Base-by-base conservation (phyloP, 2,329 filamentous ascomycete genomes). In the Monilinia fructicola region DNA sequence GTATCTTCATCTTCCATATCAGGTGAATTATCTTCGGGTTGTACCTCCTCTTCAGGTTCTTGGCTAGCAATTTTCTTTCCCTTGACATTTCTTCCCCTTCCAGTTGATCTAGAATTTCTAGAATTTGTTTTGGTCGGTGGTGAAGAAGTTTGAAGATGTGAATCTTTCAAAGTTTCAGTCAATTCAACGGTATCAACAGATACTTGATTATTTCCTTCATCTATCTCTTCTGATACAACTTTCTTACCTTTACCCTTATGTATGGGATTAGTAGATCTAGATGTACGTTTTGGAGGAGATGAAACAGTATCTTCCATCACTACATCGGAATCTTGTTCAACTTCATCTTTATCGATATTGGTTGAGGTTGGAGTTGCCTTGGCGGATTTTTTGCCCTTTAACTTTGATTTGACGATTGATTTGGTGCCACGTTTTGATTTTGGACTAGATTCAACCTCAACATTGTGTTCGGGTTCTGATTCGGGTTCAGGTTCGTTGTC, bases 1-100 rank as follows among this genome's bases (percentile, higher is more conserved):
- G 23, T 35, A 23, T 68, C 67, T 10, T 61, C 68, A 31, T 68
- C 68, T 16, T 40, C 61, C 31, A 35, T 7, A 6, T 6, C 28
- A 3, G 5, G 31, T 35, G 31, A 35, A 6, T 35, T 35, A 35
- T 35, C 31, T 35, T 35, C 5, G 31, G 9, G 31, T 35, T 35
- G 31, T 35, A 35, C 42, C 74, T 78, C 76, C 56, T 77, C 75
- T 76, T 67, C 65, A 10, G 62, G 60, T 50, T 68, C 69, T 23
- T 44, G 4, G 42, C 42, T 52, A 35, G 35, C 23, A n/a, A 16
- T 46, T 42, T 40, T 50, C 26, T 50, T 44, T 21, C 42, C 46
- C 18, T 31, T 28, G 18, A 14, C 2, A 40, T 31, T 52, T 40
- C 38, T 50, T 66, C 53, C 26, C 23, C 50, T 26, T 12, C 53